A percentile compares a stretch with the other conserved stretches of the same genome.
Conservation (phyloP, 2,329 filamentous ascomycete species). For the Nemania sp. region DNA sequence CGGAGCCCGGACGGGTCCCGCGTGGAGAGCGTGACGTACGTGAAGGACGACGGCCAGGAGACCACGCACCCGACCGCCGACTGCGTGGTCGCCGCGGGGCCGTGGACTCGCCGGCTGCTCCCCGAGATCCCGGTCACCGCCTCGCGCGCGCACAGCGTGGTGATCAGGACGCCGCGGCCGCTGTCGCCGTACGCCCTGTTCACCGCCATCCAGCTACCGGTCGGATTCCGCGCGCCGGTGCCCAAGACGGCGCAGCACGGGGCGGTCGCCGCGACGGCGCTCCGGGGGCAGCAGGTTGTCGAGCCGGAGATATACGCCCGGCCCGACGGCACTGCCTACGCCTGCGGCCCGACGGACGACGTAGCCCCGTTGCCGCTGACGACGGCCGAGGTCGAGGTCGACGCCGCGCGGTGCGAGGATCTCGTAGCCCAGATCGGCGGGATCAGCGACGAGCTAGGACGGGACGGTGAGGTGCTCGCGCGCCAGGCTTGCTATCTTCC, state of each 20-base stretch:
- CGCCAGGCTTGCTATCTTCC: constrained; percentile 79
- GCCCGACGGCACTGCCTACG: constrained; percentile 75
- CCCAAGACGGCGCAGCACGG: constrained; percentile 28
- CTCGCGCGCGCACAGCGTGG: constrained; percentile 52
- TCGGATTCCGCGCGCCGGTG: constrained; percentile 50
- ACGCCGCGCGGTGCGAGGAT: constrained; percentile 68
- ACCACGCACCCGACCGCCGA: constrained; percentile 37
- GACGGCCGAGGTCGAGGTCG: constrained; percentile 67
- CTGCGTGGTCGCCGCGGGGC: constrained; percentile 47
- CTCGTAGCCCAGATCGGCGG: constrained; percentile 66
- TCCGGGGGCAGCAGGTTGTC: constrained; percentile 49
- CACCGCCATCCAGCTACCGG: constrained; percentile 68
- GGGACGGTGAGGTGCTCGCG: constrained; percentile 60
- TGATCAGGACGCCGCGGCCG: constrained; percentile 45
- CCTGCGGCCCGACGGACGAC: constrained; percentile 70
- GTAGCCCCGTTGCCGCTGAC: constrained; percentile 64
- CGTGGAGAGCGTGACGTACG: constrained; percentile 40
- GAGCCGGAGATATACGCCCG: constrained; percentile 76
- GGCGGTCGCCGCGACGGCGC: constrained; percentile 16
- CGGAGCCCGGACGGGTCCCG: constrained; percentile 26
- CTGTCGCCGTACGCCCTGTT: constrained; percentile 69
- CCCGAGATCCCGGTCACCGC: constrained; percentile 49
- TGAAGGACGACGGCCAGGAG: constrained; percentile 34
- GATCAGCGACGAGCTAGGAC: constrained; percentile 59
- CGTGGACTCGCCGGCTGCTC: constrained; percentile 51